Conservation (phyloP, 768 basidiomycete genomes). For the button mushroom (Agaricus bisporus) region DNA sequence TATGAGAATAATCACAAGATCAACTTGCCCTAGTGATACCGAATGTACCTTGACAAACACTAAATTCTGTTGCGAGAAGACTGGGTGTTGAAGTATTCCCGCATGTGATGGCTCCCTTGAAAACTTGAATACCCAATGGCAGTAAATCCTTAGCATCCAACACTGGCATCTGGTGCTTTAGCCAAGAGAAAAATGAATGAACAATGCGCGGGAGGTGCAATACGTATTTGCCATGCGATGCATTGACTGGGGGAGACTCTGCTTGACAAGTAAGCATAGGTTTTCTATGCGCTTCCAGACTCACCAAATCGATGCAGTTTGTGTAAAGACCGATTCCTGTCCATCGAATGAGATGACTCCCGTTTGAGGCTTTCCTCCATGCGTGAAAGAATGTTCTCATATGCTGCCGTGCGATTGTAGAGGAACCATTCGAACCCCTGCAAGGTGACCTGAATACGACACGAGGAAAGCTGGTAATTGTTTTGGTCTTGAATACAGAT, state of each 20-base stretch:
- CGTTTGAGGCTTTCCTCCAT: constrained; percentile 42
- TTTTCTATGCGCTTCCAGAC: constrained; percentile 1
- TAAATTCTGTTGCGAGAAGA: constrained; percentile 78
- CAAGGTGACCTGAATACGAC: constrained; percentile 73
- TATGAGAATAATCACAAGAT: not conserved
- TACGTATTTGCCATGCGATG: constrained; percentile 21
- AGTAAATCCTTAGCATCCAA: constrained; percentile 80
- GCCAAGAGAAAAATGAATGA: constrained; percentile 40
- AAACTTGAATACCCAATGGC: constrained; percentile 75
- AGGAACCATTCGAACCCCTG: constrained; percentile 92
- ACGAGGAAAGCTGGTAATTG: constrained; percentile 30
- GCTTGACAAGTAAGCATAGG: constrained; percentile 13
- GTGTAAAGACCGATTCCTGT: constrained; percentile 27
- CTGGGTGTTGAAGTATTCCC: constrained; percentile 85
- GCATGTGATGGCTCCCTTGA: constrained; percentile 73
- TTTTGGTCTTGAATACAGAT: not conserved
- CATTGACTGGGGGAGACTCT: constrained; percentile 17
- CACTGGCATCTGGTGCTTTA: constrained; percentile 58
- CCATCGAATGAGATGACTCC: constrained; percentile 24
- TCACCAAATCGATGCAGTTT: constrained; percentile 37
- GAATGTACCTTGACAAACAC: constrained; percentile 71
- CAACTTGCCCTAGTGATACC: constrained; percentile 65
- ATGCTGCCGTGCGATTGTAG: constrained; percentile 86
- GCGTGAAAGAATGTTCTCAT: constrained; percentile 78
- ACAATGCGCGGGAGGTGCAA: constrained; percentile 31